Evolutionary conservation across 352 stramenopile species (phyloP).

Genomic region (Globisporangium orthogonon): DNA sequence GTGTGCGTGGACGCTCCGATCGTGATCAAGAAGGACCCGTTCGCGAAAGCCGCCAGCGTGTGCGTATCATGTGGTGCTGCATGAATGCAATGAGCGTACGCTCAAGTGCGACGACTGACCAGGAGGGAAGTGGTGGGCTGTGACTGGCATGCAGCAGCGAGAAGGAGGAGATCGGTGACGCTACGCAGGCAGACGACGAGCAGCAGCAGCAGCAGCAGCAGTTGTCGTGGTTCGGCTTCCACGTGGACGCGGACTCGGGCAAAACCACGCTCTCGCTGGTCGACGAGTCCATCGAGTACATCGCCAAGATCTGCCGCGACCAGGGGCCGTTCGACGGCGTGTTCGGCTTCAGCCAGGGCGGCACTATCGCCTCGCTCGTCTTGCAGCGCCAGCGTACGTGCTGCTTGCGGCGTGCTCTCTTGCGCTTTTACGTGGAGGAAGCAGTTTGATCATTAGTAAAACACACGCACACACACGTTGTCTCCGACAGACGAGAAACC

Average conservation of each 20-base stretch:
- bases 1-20: constrained; percentile 77
- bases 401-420: neutral
- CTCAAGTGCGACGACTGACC: neutral
- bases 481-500: constrained; percentile 21
- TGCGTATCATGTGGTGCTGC: constrained; percentile 1
- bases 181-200: constrained; percentile 22
- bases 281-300: constrained; percentile 61
- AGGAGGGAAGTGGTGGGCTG: no score
- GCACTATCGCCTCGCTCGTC: constrained; percentile 58
- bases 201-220: constrained; percentile 22
- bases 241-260: constrained; percentile 32
- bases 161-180: constrained; percentile 6
- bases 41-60: constrained; percentile 30
- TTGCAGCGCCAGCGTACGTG: constrained; percentile 64
- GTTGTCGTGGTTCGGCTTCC: constrained; percentile 73
- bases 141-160: neutral
- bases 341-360: constrained; percentile 83
- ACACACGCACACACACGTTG: no score
- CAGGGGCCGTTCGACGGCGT: constrained; percentile 84
- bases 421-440: neutral
- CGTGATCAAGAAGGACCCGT: constrained; percentile 58
- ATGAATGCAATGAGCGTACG: neutral
- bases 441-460: neutral
- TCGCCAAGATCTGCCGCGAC: constrained; percentile 47
- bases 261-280: constrained; percentile 39